phyloP scores from a whole-genome alignment of 768 basidiomycete species.

The Leucosporidium scottii region DNA sequence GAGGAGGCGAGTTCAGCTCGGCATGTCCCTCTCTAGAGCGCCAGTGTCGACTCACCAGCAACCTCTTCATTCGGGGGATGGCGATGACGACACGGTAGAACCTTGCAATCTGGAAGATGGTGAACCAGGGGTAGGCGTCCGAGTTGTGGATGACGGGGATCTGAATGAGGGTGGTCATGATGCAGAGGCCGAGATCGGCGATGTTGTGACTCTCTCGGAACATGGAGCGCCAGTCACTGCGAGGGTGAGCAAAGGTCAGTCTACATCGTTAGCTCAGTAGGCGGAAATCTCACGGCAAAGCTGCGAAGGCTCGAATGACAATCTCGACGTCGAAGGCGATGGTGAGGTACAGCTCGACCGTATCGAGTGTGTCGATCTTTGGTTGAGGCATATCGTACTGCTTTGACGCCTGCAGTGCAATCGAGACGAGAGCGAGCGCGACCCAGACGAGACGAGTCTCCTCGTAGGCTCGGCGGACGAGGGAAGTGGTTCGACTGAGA shows the following conservation, averaged over 20 bases:
- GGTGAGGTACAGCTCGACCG: slow-evolving; percentile 68
- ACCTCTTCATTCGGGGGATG: slow-evolving; percentile 79
- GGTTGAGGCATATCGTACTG: slow-evolving; percentile 46
- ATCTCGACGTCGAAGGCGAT: slow-evolving; percentile 85
- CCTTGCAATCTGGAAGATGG: slow-evolving; percentile 68
- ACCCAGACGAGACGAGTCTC: slow-evolving; percentile 63
- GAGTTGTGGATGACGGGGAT: slow-evolving; percentile 67
- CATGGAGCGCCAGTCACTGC: slow-evolving; percentile 60
- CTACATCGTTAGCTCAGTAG: too few species aligned
- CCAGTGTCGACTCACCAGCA: slow-evolving; percentile 55
- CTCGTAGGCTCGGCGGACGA: slow-evolving; percentile 14
- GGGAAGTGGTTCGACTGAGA: slow-evolving; percentile 1
- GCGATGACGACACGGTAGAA: slow-evolving; percentile 90
- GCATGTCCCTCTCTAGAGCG: not conserved
- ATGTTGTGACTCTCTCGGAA: slow-evolving; percentile 56
- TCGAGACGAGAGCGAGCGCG: slow-evolving; percentile 60
- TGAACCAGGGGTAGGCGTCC: slow-evolving; percentile 75
- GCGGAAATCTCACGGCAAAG: slow-evolving; percentile 53
- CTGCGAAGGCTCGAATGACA: slow-evolving; percentile 59
- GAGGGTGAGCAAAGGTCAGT: too few species aligned
- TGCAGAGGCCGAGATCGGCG: slow-evolving; percentile 67
- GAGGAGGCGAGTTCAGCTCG: not conserved
- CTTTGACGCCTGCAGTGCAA: slow-evolving; percentile 65
- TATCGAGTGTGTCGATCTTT: slow-evolving; percentile 42
- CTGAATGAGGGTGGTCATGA: slow-evolving; percentile 71